Conservation (phyloP, 495 filamentous ascomycete genomes). For the Xanthoparmelia taractica region DNA sequence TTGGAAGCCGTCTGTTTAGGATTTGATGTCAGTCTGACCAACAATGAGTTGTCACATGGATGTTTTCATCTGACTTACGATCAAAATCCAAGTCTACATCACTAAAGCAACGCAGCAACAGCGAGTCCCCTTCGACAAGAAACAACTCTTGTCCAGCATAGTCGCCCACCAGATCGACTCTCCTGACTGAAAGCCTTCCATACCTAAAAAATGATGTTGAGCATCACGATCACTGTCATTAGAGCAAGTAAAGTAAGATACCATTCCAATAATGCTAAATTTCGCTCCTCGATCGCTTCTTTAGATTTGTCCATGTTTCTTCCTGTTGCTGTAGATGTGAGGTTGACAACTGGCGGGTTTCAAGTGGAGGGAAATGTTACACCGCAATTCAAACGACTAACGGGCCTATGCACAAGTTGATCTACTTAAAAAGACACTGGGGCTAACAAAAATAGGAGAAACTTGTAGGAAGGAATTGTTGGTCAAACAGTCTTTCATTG, state of each 20-base stretch:
- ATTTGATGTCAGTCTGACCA: neutral
- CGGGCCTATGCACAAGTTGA: conserved; percentile 1
- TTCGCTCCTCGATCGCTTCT: neutral
- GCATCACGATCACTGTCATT: neutral
- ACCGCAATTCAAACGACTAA: neutral
- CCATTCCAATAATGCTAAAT: conserved; percentile 7
- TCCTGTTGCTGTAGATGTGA: neutral
- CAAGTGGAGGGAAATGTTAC: neutral
- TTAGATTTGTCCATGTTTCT: neutral
- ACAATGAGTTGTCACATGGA: neutral
- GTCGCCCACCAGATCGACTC: conserved; percentile 60
- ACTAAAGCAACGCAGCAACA: conserved; percentile 54
- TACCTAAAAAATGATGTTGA: conserved; percentile 15
- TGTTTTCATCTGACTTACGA: conserved; percentile 29
- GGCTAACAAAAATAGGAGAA: neutral
- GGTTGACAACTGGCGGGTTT: neutral
- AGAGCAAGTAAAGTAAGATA: neutral
- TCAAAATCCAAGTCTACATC: conserved; percentile 54
- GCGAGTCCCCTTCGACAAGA: conserved; percentile 64
- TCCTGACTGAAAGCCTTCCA: conserved; percentile 15
- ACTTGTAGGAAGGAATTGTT: neutral
- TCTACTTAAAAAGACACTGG: conserved; percentile 3
- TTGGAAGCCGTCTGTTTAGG: conserved; percentile 51
- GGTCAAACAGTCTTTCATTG: conserved; percentile 11
- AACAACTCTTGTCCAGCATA: conserved; percentile 67